Evolutionary conservation across 768 basidiomycete species (phyloP), one percentile per base, ranked within the genome.

Genomic region (Pleurotus tuber-regium): DNA sequence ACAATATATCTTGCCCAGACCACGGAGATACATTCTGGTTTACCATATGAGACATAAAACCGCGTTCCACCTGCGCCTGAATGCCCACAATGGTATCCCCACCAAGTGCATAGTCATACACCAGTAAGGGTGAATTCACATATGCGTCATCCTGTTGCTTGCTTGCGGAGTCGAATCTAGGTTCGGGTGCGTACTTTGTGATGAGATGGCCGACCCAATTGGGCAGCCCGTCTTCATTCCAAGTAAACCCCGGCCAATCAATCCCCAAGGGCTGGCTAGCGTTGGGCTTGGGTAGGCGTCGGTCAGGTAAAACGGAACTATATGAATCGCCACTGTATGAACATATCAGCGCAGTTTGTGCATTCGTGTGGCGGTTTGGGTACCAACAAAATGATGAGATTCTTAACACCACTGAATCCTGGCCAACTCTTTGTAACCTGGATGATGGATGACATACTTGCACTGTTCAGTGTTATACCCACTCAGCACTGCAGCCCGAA

Each of bases 201-300:
- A 82, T 64, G n/a, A 83, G 65, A 60, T 80, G 73, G 2, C 83
- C 79, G 28, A 86, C 78, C 84, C 84, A 86, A 61, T 85, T 86
- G 6, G 82, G 76, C 33, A 66, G 60, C 28, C 66, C 71, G 1
- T 55, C 51, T 57, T 80, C 82, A 30, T 73, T 73, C 62, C 64
- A 82, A 1, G 79, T 76, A 4, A 57, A 31, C 1, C 80, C 82
- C 18, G 82, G 80, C 54, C 72, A 84, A 3, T 61, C 57, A 1
- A 78, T 63, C 1, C 83, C 80, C 2, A 82, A 63, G 2, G 82
- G 83, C 16, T 71, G 55, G 4, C 69, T 56, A 42, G 69, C 63
- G n/a, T 62, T 66, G 1, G 82, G 79, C 33, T 64, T 59, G 16
- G 55, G 50, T 9, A 57, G 43, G 24, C 57, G 54, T 3, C 55